Percentiles rank a stretch among this genome's conserved stretches.
phyloP scores from a whole-genome alignment of 2,329 filamentous ascomycete species.

The Neophaeococcomyces aloes region DNA sequence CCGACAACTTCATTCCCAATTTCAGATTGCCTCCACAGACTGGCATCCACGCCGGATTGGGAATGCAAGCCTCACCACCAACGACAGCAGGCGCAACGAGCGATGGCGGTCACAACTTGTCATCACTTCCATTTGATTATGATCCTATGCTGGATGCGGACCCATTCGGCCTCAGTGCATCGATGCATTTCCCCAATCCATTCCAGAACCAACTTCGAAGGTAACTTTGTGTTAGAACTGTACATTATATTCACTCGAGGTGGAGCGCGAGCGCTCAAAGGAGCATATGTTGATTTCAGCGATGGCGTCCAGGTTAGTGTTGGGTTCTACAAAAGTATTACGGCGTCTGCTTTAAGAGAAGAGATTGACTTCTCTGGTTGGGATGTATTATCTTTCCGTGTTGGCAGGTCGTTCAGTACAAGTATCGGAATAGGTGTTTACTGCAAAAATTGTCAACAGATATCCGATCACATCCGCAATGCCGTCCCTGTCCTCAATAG shows the following conservation, averaged over 20 bases:
- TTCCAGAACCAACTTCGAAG: conserved; percentile 36
- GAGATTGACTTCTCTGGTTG: neutral
- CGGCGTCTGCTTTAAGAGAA: neutral
- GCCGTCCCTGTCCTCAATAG: too few relatives aligned
- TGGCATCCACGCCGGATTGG: conserved; percentile 24
- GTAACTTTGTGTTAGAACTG: neutral
- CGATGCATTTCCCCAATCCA: conserved; percentile 86
- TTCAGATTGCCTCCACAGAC: conserved; percentile 30
- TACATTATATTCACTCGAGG: neutral
- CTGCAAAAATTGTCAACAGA: too few relatives aligned
- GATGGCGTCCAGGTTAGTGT: conserved; percentile 2
- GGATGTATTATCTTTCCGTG: too few relatives aligned
- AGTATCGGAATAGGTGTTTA: too few relatives aligned
- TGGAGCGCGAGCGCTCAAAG: neutral
- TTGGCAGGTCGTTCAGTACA: too few relatives aligned
- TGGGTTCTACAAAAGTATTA: neutral
- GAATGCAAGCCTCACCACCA: conserved; percentile 34
- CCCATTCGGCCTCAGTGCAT: conserved; percentile 83
- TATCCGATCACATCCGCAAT: too few relatives aligned
- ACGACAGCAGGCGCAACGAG: conserved; percentile 31
- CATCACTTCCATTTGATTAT: conserved; percentile 40
- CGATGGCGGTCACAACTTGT: conserved; percentile 42
- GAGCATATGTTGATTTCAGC: neutral
- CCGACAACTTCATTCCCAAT: conserved; percentile 54
- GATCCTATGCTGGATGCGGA: conserved; percentile 87